Evolutionary conservation across 441 rosid genomes (phyloP).

Genomic region (Populus hybrid): DNA sequence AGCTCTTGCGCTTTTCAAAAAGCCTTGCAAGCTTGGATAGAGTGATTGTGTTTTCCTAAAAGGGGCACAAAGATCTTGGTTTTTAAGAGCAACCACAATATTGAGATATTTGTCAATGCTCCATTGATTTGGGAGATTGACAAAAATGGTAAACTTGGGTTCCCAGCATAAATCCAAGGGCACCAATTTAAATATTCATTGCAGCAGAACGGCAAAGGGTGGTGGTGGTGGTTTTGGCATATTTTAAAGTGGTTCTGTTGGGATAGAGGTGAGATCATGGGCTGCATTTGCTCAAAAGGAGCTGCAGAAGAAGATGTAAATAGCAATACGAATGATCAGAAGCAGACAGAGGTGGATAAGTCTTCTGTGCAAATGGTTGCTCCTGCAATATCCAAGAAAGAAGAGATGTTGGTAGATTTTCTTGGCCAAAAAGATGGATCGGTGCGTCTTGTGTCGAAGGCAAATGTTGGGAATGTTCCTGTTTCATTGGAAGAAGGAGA

Average conservation of each 20-base stretch:
- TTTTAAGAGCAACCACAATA: background rate
- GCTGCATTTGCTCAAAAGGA: conserved; percentile 82
- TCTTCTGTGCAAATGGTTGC: conserved; percentile 59
- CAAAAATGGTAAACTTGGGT: conserved; percentile 25
- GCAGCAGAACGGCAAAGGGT: background rate
- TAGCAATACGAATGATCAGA: conserved; percentile 20
- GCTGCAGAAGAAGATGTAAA: conserved; percentile 41
- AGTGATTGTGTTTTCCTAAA: background rate
- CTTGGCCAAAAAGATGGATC: conserved; percentile 21
- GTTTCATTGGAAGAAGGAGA: conserved; percentile 39
- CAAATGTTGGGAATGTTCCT: conserved; percentile 25
- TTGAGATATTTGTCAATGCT: conserved; percentile 3
- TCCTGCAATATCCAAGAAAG: conserved; percentile 46
- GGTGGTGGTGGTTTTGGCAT: conserved; percentile 1
- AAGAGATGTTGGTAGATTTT: conserved; percentile 27
- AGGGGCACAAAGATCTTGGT: background rate
- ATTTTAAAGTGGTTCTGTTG: conserved; percentile 6
- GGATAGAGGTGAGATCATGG: conserved; percentile 50
- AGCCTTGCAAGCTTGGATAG: background rate
- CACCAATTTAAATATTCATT: conserved; percentile 17
- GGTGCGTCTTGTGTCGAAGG: conserved; percentile 17
- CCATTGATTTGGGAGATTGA: conserved; percentile 13
- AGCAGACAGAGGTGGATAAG: conserved; percentile 23
- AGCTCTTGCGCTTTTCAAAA: background rate
- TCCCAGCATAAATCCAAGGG: conserved; percentile 23